Conservation (phyloP, 768 basidiomycete species). For the Omphalotus guepiniiformis region DNA sequence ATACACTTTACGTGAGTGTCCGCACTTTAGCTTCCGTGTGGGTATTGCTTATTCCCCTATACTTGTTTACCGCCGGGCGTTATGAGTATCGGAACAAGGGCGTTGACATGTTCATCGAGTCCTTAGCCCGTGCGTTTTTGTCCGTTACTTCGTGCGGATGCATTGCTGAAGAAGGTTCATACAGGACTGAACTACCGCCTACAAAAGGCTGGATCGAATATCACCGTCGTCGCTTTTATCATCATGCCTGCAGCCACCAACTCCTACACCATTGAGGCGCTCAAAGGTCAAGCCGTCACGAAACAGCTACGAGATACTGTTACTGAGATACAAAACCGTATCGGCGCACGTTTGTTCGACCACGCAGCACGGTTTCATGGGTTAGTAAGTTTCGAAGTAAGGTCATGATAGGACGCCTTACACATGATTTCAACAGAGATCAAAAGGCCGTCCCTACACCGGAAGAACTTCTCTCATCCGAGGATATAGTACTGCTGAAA, state of each 20-base stretch:
- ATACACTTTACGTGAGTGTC: constrained; percentile 71
- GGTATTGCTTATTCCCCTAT: constrained; percentile 1
- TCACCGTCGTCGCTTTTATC: constrained; percentile 95
- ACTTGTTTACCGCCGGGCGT: constrained; percentile 99
- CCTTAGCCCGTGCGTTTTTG: constrained; percentile 69
- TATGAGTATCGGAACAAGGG: constrained; percentile 99
- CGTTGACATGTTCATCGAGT: constrained; percentile 99
- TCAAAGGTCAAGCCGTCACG: constrained; percentile 95
- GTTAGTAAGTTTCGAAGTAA: constrained; percentile 35
- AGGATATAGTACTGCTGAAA: constrained; percentile 93
- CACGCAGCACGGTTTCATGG: constrained; percentile 91
- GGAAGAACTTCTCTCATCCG: constrained; percentile 75
- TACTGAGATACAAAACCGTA: constrained; percentile 89
- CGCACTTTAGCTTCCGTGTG: neutral
- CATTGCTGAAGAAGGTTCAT: too few species aligned
- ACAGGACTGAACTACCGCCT: constrained; percentile 48
- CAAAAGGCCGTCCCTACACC: constrained; percentile 71
- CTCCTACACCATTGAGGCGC: constrained; percentile 95
- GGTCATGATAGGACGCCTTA: neutral
- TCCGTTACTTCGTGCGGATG: neutral
- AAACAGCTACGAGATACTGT: constrained; percentile 96
- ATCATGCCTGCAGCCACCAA: constrained; percentile 97
- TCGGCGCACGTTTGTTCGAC: constrained; percentile 91
- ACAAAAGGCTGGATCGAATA: constrained; percentile 52
- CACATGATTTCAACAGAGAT: constrained; percentile 44